These are phyloP conservation scores for Coemansia sp. DNA, from an alignment of 192 early-diverging fungal species.

Conservation along the genomic window DNA sequence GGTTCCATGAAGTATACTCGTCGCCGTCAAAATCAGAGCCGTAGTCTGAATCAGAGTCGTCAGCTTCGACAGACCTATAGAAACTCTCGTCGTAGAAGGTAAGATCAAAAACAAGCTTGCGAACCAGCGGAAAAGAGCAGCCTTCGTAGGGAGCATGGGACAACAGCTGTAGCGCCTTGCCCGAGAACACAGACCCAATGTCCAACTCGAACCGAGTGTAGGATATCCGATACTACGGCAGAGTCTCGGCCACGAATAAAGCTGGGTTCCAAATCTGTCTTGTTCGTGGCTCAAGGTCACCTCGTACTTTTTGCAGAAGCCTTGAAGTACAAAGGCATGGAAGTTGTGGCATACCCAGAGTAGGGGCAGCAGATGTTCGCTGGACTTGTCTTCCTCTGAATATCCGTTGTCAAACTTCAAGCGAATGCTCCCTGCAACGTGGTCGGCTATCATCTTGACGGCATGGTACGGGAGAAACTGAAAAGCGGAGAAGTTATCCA, in stretches of 20 bases:
- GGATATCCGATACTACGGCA: not conserved
- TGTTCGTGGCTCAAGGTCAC: not conserved
- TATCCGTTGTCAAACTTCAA: not conserved
- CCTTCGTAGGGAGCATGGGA: not conserved
- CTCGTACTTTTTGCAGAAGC: not conserved
- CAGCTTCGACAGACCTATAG: too few relatives aligned
- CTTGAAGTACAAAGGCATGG: not conserved
- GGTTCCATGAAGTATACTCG: too few relatives aligned
- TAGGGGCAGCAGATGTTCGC: not conserved
- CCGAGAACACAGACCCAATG: not conserved
- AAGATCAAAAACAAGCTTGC: not conserved
- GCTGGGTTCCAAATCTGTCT: not conserved
- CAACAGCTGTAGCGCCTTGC: not conserved
- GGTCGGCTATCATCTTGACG: not conserved
- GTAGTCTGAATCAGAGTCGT: not conserved
- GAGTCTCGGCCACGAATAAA: not conserved
- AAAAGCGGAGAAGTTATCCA: not conserved
- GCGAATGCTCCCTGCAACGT: not conserved
- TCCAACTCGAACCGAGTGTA: not conserved
- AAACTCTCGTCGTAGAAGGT: too few relatives aligned
- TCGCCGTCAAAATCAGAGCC: not conserved
- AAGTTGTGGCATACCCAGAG: slow-evolving; percentile 4
- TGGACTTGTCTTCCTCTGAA: not conserved
- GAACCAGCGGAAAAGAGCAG: not conserved
- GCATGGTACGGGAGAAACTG: not conserved